Percentiles rank a stretch among this genome's conserved stretches.
phyloP scores from a whole-genome alignment of 2,329 filamentous ascomycete genomes.

The Exophiala alcalophila region DNA sequence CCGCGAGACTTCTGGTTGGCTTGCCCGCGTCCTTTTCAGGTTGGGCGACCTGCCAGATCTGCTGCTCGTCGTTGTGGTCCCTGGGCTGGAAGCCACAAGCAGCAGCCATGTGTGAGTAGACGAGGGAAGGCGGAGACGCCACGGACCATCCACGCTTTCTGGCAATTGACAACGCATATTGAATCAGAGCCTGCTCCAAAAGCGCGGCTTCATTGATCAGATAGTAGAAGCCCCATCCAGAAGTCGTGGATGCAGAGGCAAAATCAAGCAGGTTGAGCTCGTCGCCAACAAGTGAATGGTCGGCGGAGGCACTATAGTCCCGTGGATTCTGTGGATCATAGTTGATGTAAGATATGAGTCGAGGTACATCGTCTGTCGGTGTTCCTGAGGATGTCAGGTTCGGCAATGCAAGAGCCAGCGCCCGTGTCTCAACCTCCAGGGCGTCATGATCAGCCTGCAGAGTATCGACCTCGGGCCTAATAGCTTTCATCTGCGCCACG shows the following conservation, averaged over 20 bases:
- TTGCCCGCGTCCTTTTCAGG: conserved; percentile 60
- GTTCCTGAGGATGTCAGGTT: conserved; percentile 79
- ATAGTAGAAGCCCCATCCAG: conserved; percentile 98
- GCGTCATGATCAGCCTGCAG: conserved; percentile 34
- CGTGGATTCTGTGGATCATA: conserved; percentile 53
- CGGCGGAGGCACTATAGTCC: conserved; percentile 45
- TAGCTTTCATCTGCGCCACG: conserved; percentile 20
- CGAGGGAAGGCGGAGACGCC: conserved; percentile 81
- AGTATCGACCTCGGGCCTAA: conserved; percentile 30
- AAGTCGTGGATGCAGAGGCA: conserved; percentile 71
- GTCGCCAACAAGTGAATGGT: conserved; percentile 81
- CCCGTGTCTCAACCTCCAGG: conserved; percentile 28
- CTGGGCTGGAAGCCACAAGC: conserved; percentile 94
- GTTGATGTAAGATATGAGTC: conserved; percentile 70
- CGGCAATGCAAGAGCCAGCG: conserved; percentile 73
- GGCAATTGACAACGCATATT: conserved; percentile 76
- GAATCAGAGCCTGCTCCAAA: conserved; percentile 89
- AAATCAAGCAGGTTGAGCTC: conserved; percentile 92
- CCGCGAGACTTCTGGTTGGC: conserved; percentile 73
- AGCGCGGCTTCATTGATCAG: conserved; percentile 86
- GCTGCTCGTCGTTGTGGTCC: conserved; percentile 85
- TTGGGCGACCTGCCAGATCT: conserved; percentile 79
- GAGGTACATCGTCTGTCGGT: conserved; percentile 58
- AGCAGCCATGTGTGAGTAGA: conserved; percentile 85
- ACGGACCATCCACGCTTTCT: conserved; percentile 72